Conservation (phyloP, 2,329 filamentous ascomycete species). For the Aspergillus intermedius region DNA sequence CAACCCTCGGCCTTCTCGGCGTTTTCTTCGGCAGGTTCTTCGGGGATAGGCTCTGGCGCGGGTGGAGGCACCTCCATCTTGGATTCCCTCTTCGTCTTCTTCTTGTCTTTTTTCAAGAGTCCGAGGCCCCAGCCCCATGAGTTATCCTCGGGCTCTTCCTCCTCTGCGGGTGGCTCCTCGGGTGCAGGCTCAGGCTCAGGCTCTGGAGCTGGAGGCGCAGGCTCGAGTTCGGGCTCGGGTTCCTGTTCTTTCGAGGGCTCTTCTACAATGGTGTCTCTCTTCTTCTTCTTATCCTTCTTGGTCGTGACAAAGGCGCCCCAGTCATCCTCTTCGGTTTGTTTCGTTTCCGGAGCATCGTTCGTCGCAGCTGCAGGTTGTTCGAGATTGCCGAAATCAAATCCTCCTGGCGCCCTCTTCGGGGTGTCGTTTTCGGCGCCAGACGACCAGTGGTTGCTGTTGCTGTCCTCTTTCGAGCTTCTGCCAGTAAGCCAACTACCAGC, state of each 20-base stretch:
- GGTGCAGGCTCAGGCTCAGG: constrained; percentile 11
- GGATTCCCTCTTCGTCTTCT: constrained; percentile 22
- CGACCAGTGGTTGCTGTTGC: constrained; percentile 36
- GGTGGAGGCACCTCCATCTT: constrained; percentile 12
- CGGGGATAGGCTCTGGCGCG: constrained; percentile 12
- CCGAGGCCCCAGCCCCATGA: constrained; percentile 20
- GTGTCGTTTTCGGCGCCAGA: constrained; percentile 9
- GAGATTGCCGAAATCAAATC: constrained; percentile 41
- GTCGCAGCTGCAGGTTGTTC: constrained; percentile 25
- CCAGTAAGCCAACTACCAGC: constrained; percentile 55
- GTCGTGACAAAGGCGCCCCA: constrained; percentile 31
- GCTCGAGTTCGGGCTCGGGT: constrained; percentile 7
- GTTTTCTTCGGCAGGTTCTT: constrained; percentile 13
- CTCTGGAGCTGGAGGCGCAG: constrained; percentile 8
- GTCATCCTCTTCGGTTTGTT: constrained; percentile 32
- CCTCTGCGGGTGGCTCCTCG: too few species aligned
- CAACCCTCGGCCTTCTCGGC: constrained; percentile 23
- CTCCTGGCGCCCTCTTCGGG: constrained; percentile 24
- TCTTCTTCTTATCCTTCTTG: constrained; percentile 43
- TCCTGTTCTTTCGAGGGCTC: constrained; percentile 16
- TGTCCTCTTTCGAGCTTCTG: constrained; percentile 40
- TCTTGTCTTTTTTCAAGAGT: constrained; percentile 25
- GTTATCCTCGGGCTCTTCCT: neutral
- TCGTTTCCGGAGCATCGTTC: constrained; percentile 38
- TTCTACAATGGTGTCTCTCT: constrained; percentile 29